Base-by-base conservation (phyloP, 495 filamentous ascomycete species). In the Terfezia boudieri region DNA sequence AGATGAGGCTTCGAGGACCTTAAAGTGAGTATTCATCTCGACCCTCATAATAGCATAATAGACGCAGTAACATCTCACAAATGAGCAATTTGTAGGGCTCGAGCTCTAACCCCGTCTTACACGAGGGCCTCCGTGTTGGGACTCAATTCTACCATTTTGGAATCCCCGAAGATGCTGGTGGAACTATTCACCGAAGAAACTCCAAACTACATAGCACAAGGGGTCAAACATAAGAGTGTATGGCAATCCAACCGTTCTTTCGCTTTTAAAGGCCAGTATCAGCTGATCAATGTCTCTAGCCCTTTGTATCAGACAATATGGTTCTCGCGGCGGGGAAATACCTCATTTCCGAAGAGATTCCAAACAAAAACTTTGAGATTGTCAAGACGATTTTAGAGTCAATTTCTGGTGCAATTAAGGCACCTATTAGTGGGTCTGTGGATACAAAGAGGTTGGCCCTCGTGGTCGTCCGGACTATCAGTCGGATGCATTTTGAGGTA, bases 271-370 rank as follows among this genome's bases (percentile, higher is more conserved):
- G 8, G 2, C 4, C 3, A 46, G 2, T 14, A 3, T 46, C 41
- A 46, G 41, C 41, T 46, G 41, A 46, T 46, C 1, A 20, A 36
- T 46, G 43, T 50, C 4, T 35, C 55, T 60, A 87, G 80, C 73
- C 83, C 49, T 88, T 83, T 66, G 76, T 94, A 54, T 76, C 85
- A 51, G 86, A 95, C 61, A 93, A 94, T 67, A 82, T 75, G 59
- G 84, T 95, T 53, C 75, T 95, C 37, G 92, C 90, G 36, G 83
- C 89, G n/a, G 92, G 90, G 58, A 98, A 98, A 69, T 93, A 83
- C 66, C 75, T 98, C 9, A 74, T 98, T 49, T 72, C 75, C 2
- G 74, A 82, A 35, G 64, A 68, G 2, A 20, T 22, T 51, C 64
- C 61, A 32, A 67, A 69, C 52, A 83, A 79, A 60, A 64, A 56